Conservation (phyloP, 75 land plant genomes). For the Adiantum capillusveneris region DNA sequence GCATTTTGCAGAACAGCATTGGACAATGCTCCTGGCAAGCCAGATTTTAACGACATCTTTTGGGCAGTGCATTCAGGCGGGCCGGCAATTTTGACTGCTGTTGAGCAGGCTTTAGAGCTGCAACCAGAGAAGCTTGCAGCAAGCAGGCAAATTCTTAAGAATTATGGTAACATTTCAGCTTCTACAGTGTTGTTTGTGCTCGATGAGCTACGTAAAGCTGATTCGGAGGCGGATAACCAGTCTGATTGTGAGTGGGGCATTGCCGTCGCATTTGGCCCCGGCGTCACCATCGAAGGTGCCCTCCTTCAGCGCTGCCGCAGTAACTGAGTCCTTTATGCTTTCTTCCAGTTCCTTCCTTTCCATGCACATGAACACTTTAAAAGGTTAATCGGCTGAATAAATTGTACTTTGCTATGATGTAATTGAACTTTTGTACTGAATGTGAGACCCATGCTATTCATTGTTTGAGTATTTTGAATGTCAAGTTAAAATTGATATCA, state of each 20-base stretch:
- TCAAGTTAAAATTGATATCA: too few species aligned
- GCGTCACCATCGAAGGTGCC: conserved; percentile 9
- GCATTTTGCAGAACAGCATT: not conserved
- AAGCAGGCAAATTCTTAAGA: conserved; percentile 5
- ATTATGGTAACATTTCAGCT: conserved; percentile 12
- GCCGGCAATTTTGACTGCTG: conserved; percentile 10
- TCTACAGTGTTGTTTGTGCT: conserved; percentile 10
- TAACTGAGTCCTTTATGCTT: too few species aligned
- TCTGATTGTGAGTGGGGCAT: conserved; percentile 8
- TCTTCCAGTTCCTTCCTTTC: too few species aligned
- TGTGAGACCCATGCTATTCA: too few species aligned
- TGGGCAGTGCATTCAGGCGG: conserved; percentile 15
- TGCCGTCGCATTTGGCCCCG: conserved; percentile 11
- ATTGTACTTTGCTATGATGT: too few species aligned
- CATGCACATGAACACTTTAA: too few species aligned
- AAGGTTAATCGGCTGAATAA: too few species aligned
- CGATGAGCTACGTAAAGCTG: conserved; percentile 5
- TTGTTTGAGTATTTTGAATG: too few species aligned
- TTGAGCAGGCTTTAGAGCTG: conserved; percentile 8
- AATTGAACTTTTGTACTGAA: too few species aligned
- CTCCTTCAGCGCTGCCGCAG: conserved; percentile 6
- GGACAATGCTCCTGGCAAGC: not conserved
- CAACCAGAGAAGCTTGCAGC: conserved; percentile 1
- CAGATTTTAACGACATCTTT: conserved; percentile 4
- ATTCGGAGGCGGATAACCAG: too few species aligned